Base-by-base conservation (phyloP, 2,329 filamentous ascomycete species). In the Domatiomyces catenatus region DNA sequence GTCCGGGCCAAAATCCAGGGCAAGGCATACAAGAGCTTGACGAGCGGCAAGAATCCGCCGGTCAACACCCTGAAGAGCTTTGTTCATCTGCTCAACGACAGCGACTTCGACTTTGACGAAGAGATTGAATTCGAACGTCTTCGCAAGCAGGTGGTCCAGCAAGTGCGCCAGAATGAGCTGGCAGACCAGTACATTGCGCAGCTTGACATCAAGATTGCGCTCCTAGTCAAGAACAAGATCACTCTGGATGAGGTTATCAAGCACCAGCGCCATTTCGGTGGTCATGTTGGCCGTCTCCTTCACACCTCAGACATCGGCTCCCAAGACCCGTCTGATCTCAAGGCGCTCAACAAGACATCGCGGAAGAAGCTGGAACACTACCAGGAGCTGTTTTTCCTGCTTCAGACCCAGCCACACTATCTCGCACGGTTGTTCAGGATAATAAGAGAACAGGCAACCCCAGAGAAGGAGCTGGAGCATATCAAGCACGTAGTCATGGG, bases 171-270 rank as follows among this genome's bases (percentile, higher is more conserved):
- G 60, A 98, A 98, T 62, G 92, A 98, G 69, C 82, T 94, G 72
- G 80, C 93, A 42, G 92, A 98, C 68, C 88, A 95, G 64, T 98
- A 98, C 63, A 94, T 98, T 59, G 89, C 94, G 61, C 92, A 98
- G 64, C 77, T 98, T 36, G 93, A 98, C 63, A 94, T 98, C 73
- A 98, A 98, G 71, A 98, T 98, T 65, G 92, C 92, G 1, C 77
- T 98, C 2, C 75, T 98, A 17, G 92, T 98, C 61, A 96, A 96
- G 75, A 98, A 98, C 77, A 98, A 98, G 69, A 98, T 98, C 62
- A 96, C 92, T 0, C 75, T 98, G 3, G 92, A 98, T 63, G 93
- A 98, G 68, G 92, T 98, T 24, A 86, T 98, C 50, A 87, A 88
- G 61, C 92, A 96, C 64, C 92, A 98, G 63, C 90, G 84, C 71